phyloP scores from a whole-genome alignment of 192 early-diverging fungal species.

The Lobosporangium transversale region DNA sequence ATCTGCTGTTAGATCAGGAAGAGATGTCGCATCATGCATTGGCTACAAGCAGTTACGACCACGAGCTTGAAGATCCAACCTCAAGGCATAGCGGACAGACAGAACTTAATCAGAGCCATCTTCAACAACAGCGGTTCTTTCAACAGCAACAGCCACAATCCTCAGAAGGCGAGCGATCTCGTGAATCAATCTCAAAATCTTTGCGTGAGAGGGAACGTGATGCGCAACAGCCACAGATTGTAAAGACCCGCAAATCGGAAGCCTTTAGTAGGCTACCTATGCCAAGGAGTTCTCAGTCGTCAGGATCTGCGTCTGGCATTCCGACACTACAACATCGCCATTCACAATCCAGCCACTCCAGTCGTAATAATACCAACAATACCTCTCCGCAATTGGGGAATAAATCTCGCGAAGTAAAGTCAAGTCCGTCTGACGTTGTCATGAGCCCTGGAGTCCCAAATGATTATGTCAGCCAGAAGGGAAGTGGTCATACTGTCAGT shows the following conservation, averaged over 20 bases:
- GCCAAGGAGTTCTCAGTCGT: slow-evolving; percentile 31
- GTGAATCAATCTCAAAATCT: slow-evolving; percentile 11
- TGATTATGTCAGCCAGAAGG: slow-evolving; percentile 34
- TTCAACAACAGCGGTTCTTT: slow-evolving; percentile 3
- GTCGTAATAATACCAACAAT: slow-evolving; percentile 18
- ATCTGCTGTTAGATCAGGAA: slow-evolving; percentile 35
- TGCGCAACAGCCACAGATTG: slow-evolving; percentile 20
- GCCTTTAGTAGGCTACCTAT: slow-evolving; percentile 40
- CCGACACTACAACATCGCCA: slow-evolving; percentile 23
- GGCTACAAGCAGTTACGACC: slow-evolving; percentile 42
- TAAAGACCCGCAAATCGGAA: slow-evolving; percentile 41
- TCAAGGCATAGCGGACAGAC: neutral
- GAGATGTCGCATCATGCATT: slow-evolving; percentile 37
- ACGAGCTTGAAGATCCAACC: slow-evolving; percentile 31
- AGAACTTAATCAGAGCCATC: neutral
- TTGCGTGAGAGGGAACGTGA: slow-evolving; percentile 14
- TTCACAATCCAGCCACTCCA: slow-evolving; percentile 4
- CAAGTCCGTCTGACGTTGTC: slow-evolving; percentile 10
- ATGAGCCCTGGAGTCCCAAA: slow-evolving; percentile 15
- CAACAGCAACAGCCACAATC: slow-evolving; percentile 17
- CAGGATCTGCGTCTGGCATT: slow-evolving; percentile 1
- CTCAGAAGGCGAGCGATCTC: neutral
- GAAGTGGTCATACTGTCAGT: slow-evolving; percentile 3
- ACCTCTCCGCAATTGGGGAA: slow-evolving; percentile 16
- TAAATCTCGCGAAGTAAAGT: slow-evolving; percentile 14